Base-by-base conservation (phyloP, 306 rosid species). In the Cucumis hystrix region DNA sequence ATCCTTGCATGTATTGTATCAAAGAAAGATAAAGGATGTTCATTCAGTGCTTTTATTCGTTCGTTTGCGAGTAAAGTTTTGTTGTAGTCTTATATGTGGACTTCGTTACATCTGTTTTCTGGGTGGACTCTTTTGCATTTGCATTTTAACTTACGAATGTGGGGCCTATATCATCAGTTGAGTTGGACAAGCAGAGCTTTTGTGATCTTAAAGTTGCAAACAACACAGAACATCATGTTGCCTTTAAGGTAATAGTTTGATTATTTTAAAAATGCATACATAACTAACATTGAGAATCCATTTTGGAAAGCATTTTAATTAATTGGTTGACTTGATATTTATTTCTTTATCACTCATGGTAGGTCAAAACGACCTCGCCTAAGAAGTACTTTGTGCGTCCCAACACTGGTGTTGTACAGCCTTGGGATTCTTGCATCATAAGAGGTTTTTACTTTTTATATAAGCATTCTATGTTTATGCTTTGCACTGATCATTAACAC, bases 281-380 rank as follows among this genome's bases (percentile, higher is more conserved):
- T 74, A 75, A 69, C 15, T 47, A 23, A 55, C 8, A 55, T 12
- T 65, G 47, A 47, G 4, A 54, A 21, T 79, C 56, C 43, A 62
- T 73, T 51, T 82, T 57, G 63, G 52, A 35, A 13, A 17, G 58
- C 52, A 63, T 74, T 79, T 25, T 59, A 16, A 0, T 8, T 54
- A 60, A 47, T 6, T 65, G 33, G 35, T 37, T 54, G 25, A 68
- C 55, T 68, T 21, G n/a, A 13, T 60, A 68, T 40, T 43, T 54
- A 60, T 10, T 79, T n/a, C 12, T 78, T 54, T 4, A 70, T 82
- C 21, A 1, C 40, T 84, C 30, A 41, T 83, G n/a, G 18, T 81
- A 95, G 99, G 99, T 95, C 84, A 95, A 95, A 89, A 92, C 99
- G 57, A 95, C 99, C 81, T 95, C 99, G 2, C 99, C 99, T 6